phyloP scores from a whole-genome alignment of 2,329 filamentous ascomycete species.

The Dissoconium aciculare region DNA sequence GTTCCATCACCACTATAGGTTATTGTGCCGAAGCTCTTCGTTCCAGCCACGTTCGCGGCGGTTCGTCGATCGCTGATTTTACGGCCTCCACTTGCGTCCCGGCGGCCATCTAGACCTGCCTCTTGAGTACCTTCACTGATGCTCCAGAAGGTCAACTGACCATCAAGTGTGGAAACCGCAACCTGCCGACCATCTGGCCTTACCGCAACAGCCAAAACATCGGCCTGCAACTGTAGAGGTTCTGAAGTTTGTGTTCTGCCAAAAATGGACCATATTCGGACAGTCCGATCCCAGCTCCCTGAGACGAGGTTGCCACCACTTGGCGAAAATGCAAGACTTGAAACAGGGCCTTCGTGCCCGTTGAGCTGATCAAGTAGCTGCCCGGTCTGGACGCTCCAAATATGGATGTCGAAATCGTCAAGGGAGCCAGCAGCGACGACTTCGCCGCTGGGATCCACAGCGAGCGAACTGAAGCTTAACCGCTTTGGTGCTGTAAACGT shows the following conservation, averaged over 20 bases:
- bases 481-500: slow-evolving; percentile 91
- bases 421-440: slow-evolving; percentile 89
- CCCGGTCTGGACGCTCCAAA: slow-evolving; percentile 97
- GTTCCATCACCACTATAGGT: slow-evolving; percentile 84
- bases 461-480: slow-evolving; percentile 82
- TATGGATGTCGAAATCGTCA: slow-evolving; percentile 92
- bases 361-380: slow-evolving; percentile 81
- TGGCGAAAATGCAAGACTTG: slow-evolving; percentile 72
- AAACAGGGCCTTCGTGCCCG: slow-evolving; percentile 88
- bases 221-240: slow-evolving; percentile 78
- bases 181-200: slow-evolving; percentile 83
- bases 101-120: slow-evolving; percentile 70
- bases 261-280: slow-evolving; percentile 93
- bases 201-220: slow-evolving; percentile 74
- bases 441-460: slow-evolving; percentile 93
- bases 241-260: slow-evolving; percentile 87
- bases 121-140: slow-evolving; percentile 77
- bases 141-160: slow-evolving; percentile 90
- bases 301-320: slow-evolving; percentile 73
- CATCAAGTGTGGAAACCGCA: slow-evolving; percentile 82
- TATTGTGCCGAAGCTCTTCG: slow-evolving; percentile 78
- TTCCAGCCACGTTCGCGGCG: slow-evolving; percentile 77
- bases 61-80: slow-evolving; percentile 77
- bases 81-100: slow-evolving; percentile 84
- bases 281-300: slow-evolving; percentile 93